Percentiles rank a stretch among this genome's conserved stretches.
These are phyloP conservation scores for Herpetomonas muscarum DNA, from an alignment of 208 protist species.

Conservation along the genomic window DNA sequence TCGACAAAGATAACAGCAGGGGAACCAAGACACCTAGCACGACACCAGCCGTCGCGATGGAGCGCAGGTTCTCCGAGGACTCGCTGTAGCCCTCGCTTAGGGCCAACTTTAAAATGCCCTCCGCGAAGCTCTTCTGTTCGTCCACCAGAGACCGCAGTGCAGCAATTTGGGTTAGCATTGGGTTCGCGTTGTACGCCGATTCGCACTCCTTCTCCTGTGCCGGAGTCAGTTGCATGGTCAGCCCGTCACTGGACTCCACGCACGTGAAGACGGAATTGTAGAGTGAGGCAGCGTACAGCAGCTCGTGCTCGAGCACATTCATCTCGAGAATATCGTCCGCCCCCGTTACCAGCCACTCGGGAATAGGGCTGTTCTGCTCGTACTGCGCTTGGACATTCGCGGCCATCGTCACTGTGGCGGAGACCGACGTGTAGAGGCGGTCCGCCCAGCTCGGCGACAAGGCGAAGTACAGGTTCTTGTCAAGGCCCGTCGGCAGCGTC, in stretches of 20 bases:
- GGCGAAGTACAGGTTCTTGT: not conserved
- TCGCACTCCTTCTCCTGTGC: not conserved
- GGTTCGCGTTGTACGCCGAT: not conserved
- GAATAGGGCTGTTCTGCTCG: not conserved
- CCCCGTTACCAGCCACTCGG: not conserved
- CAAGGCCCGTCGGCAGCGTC: too few relatives aligned
- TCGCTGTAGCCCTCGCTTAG: too few relatives aligned
- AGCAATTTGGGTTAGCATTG: too few relatives aligned
- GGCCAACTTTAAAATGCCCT: too few relatives aligned
- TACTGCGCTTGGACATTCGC: not conserved
- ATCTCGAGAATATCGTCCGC: not conserved
- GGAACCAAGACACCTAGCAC: not conserved
- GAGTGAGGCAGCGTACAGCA: not conserved
- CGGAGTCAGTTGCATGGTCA: not conserved
- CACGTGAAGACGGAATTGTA: not conserved
- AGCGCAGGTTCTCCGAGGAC: not conserved
- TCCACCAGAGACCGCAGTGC: too few relatives aligned
- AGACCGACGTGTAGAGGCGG: not conserved
- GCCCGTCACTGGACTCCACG: not conserved
- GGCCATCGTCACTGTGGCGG: not conserved
- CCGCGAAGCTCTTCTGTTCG: too few relatives aligned
- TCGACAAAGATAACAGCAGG: not conserved
- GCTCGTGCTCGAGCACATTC: not conserved
- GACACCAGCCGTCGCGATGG: not conserved
- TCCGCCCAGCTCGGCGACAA: not conserved